A percentile compares a stretch with the other conserved stretches of the same genome.
phyloP scores from a whole-genome alignment of 2,329 filamentous ascomycete species.

The Aaosphaeria arxii region DNA sequence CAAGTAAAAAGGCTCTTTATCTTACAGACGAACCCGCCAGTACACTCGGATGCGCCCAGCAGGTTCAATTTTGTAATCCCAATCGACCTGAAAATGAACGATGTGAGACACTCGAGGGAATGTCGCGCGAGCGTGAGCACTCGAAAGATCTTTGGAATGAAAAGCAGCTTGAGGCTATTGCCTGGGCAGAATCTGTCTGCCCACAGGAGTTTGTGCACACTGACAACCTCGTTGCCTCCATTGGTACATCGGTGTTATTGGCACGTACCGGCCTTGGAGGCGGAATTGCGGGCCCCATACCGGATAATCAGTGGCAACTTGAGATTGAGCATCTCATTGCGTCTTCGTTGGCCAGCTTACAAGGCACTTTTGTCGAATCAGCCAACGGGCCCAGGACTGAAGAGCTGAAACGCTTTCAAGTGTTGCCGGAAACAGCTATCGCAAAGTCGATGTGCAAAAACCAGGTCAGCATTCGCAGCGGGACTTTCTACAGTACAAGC shows the following conservation, averaged over 20 bases:
- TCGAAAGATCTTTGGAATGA: neutral
- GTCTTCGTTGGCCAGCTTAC: constrained; percentile 2
- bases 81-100: neutral
- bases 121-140: neutral
- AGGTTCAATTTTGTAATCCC: constrained; percentile 9
- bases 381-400: constrained; percentile 1
- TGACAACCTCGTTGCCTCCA: neutral
- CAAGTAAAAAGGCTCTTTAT: neutral
- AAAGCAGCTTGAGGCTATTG: neutral
- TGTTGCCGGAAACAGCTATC: neutral
- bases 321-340: constrained; percentile 7
- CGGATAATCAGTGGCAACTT: constrained; percentile 10
- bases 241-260: neutral
- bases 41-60: constrained; percentile 4
- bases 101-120: constrained; percentile 3
- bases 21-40: constrained; percentile 4
- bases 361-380: constrained; percentile 3
- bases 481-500: neutral
- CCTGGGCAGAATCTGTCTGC: neutral
- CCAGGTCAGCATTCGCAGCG: neutral
- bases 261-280: constrained; percentile 1
- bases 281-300: constrained; percentile 1
- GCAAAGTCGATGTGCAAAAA: neutral
- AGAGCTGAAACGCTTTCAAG: neutral
- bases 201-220: neutral